Evolutionary conservation across 2,329 filamentous ascomycete genomes (phyloP).

Genomic region (Penicillium sp.): DNA sequence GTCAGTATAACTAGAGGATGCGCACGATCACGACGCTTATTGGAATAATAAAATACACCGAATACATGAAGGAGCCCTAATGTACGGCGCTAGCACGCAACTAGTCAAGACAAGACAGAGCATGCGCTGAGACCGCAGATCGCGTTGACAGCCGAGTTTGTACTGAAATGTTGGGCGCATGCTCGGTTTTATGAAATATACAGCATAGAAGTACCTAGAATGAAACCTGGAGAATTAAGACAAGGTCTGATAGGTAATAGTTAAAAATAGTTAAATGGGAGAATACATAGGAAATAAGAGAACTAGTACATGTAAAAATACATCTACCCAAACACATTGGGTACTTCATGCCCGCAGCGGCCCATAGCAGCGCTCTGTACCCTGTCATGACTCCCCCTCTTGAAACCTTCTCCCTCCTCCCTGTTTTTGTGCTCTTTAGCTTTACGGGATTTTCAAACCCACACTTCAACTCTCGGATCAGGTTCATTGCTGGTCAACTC

Average conservation of each 20-base stretch:
- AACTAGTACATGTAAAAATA: not conserved
- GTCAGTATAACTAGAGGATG: not conserved
- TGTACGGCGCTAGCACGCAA: conserved; percentile 5
- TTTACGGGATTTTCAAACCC: not conserved
- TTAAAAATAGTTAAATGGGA: not conserved
- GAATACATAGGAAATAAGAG: not conserved
- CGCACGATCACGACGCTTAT: not conserved
- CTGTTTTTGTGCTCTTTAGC: not conserved
- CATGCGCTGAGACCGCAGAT: conserved; percentile 16
- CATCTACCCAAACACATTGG: not conserved
- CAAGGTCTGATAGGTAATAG: not conserved
- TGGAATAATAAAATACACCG: not conserved
- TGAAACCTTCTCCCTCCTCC: not conserved
- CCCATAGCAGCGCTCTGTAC: not conserved
- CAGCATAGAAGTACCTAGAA: no score
- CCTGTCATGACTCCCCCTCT: not conserved
- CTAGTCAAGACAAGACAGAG: conserved; percentile 9
- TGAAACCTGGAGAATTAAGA: no score
- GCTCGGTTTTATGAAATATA: not conserved
- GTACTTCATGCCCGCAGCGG: not conserved
- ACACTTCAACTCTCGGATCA: not conserved
- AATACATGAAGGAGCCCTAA: conserved; percentile 12
- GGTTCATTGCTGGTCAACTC: not conserved
- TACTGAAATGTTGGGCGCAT: not conserved
- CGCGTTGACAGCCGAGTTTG: conserved; percentile 10